These are phyloP conservation scores for Yarrowia hollandica DNA, from an alignment of 805 yeast genomes.

Conservation along the genomic window DNA sequence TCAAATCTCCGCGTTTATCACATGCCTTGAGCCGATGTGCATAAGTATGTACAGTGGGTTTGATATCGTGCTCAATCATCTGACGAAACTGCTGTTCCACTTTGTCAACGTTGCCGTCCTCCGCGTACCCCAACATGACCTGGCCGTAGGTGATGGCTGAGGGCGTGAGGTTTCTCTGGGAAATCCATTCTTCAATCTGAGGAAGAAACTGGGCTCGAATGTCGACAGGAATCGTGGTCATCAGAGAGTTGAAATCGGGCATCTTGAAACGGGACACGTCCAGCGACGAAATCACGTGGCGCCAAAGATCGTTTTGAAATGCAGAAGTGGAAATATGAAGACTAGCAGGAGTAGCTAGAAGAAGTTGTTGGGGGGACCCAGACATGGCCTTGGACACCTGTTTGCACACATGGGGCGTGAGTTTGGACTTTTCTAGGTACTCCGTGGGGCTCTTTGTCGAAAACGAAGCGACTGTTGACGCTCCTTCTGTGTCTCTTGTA, in stretches of 20 bases:
- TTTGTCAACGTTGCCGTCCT: constrained; percentile 3
- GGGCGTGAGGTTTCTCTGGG: not conserved
- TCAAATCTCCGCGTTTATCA: not conserved
- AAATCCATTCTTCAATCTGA: not conserved
- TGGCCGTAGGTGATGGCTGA: not conserved
- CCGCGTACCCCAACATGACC: constrained; percentile 26
- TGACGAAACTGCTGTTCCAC: constrained; percentile 3
- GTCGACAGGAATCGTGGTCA: constrained; percentile 18
- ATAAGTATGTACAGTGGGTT: constrained; percentile 11
- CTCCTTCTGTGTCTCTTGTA: not conserved
- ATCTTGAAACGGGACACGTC: not conserved
- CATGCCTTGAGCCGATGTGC: constrained; percentile 27
- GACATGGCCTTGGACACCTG: not conserved
- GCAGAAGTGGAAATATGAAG: constrained; percentile 1
- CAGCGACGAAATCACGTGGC: not conserved
- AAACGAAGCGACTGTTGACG: too few species aligned
- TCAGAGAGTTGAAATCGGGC: constrained; percentile 17
- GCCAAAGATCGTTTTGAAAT: constrained; percentile 3
- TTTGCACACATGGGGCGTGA: not conserved
- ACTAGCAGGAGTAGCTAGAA: not conserved
- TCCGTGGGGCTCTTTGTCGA: not conserved
- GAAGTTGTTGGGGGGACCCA: not conserved
- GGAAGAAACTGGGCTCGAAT: constrained; percentile 17
- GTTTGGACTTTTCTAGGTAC: constrained; percentile 9
- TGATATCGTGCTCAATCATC: not conserved